phyloP scores from a whole-genome alignment of 805 yeast species.

The Candida suzukii region DNA sequence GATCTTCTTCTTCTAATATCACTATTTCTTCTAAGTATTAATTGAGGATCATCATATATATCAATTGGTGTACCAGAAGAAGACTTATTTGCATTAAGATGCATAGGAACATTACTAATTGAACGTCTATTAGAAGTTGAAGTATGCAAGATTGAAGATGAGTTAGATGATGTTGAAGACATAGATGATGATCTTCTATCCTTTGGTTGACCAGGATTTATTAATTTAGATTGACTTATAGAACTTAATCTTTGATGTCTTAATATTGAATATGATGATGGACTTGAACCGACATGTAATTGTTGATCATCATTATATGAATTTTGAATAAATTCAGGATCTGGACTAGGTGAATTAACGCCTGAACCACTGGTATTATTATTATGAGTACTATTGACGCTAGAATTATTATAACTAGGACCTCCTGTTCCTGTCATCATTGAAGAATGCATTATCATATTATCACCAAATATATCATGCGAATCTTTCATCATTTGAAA shows the following conservation, averaged over 20 bases:
- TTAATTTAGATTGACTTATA: not conserved
- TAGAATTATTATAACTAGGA: not conserved
- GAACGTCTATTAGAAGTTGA: conserved; percentile 4
- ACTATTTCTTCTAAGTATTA: conserved; percentile 2
- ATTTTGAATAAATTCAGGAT: not conserved
- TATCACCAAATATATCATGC: conserved; percentile 11
- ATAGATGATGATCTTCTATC: conserved; percentile 5
- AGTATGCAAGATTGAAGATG: conserved; percentile 14
- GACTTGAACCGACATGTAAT: not conserved
- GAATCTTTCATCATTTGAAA: conserved; percentile 9
- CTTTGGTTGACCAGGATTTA: not conserved
- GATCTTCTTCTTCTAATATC: conserved; percentile 1
- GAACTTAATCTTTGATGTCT: not conserved
- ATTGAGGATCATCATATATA: conserved; percentile 1
- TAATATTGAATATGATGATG: not conserved
- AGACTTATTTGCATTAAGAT: not conserved
- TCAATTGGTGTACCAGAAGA: conserved; percentile 1
- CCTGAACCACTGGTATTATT: not conserved
- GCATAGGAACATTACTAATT: not conserved
- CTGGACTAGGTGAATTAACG: not conserved
- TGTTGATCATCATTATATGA: not conserved
- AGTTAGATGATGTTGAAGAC: conserved; percentile 18
- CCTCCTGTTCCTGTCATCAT: not conserved
- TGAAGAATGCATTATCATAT: not conserved
- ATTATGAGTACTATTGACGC: not conserved